These are phyloP conservation scores for Martensiomyces pterosporus DNA, from an alignment of 192 early-diverging fungal genomes.

Conservation along the genomic window DNA sequence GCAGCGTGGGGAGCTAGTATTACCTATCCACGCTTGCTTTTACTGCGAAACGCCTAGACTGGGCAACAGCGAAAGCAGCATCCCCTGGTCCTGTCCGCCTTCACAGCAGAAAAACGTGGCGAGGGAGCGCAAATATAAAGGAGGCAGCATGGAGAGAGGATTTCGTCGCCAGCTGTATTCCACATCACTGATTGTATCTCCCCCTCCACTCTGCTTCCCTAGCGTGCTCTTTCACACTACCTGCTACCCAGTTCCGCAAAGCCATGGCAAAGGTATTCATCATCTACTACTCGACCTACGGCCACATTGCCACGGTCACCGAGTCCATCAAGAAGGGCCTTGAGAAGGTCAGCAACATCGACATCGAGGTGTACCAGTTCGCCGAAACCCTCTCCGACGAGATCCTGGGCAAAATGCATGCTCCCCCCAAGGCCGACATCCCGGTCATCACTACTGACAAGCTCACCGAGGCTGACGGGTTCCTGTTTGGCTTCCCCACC, in stretches of 20 bases:
- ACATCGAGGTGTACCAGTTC: constrained; percentile 51
- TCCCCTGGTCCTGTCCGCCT: neutral
- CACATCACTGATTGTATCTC: no score
- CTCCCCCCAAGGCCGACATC: neutral
- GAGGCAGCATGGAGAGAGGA: neutral
- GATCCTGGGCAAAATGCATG: constrained; percentile 20
- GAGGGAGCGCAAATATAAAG: neutral
- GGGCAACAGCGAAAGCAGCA: no score
- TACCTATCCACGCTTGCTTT: no score
- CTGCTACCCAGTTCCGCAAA: neutral
- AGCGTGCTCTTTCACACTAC: neutral
- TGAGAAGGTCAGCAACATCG: constrained; percentile 8
- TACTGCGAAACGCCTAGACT: no score
- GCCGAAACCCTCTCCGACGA: constrained; percentile 59
- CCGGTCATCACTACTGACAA: neutral
- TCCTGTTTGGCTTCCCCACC: constrained; percentile 3
- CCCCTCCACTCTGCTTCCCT: neutral
- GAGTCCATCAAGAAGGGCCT: constrained; percentile 2
- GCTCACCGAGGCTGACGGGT: neutral
- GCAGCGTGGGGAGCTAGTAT: no score
- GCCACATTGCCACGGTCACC: constrained; percentile 8
- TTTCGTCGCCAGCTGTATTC: neutral
- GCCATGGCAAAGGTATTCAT: constrained; percentile 8
- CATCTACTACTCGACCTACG: constrained; percentile 22
- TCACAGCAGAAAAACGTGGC: neutral